These are phyloP conservation scores for Rhodotorula sp. DNA, from an alignment of 1,284 basidiomycete genomes.

Conservation along the genomic window DNA sequence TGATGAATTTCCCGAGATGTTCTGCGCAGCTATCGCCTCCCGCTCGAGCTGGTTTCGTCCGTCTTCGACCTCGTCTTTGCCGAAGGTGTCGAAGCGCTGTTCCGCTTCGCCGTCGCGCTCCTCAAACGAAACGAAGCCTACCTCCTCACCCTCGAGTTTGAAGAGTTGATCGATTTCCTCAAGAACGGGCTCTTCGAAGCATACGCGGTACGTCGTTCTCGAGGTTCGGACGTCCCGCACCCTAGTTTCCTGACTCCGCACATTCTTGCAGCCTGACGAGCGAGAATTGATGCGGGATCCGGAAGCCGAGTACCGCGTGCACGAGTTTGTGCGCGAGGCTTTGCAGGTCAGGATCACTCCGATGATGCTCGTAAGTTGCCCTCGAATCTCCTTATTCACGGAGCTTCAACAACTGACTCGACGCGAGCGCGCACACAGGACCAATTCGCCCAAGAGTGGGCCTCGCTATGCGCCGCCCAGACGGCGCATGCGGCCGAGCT, in stretches of 20 bases:
- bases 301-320: constrained; percentile 59
- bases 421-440: constrained; percentile 52
- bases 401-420: background rate
- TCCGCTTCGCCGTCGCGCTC: constrained; percentile 86
- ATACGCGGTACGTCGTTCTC: constrained; percentile 59
- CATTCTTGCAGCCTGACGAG: constrained; percentile 23
- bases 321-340: constrained; percentile 81
- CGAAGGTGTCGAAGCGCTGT: constrained; percentile 93
- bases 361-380: constrained; percentile 43
- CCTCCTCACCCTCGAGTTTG: constrained; percentile 77
- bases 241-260: background rate
- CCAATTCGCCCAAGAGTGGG: constrained; percentile 80
- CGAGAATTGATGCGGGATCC: constrained; percentile 46
- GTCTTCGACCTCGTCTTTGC: constrained; percentile 94
- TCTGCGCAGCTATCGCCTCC: constrained; percentile 61
- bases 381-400: background rate
- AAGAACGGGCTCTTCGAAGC: constrained; percentile 77
- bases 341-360: constrained; percentile 66
- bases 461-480: constrained; percentile 64
- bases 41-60: constrained; percentile 87
- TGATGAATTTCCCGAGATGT: background rate
- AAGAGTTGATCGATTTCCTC: constrained; percentile 77
- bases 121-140: constrained; percentile 82
- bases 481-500: constrained; percentile 77
- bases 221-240: background rate